Conservation (phyloP, 176 grass and related monocot species). For the Bonia amplexicaulis region DNA sequence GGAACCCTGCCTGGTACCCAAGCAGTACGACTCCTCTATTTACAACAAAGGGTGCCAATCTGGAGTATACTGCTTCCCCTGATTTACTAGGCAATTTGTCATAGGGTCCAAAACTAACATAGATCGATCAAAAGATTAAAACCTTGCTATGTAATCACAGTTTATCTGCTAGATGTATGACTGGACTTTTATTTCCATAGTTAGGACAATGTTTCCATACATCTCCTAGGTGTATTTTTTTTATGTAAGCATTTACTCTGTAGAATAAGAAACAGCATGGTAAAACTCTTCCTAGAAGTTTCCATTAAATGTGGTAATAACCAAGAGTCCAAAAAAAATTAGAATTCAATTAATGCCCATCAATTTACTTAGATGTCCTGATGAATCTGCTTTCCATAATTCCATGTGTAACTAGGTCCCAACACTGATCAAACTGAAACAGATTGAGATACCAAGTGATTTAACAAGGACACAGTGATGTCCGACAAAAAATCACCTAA, state of each 20-base stretch:
- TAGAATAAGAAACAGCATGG: not conserved
- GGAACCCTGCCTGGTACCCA: not conserved
- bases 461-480: not conserved
- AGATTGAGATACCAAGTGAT: slow-evolving; percentile 12
- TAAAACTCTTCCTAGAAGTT: not conserved
- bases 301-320: slow-evolving; percentile 6
- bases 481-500: not conserved
- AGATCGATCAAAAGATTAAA: not conserved
- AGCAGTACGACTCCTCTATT: not conserved
- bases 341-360: not conserved
- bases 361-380: not conserved
- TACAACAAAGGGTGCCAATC: not conserved
- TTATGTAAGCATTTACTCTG: not conserved
- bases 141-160: not conserved
- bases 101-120: slow-evolving; percentile 3
- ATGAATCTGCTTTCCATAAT: not conserved
- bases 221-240: not conserved
- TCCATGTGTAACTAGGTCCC: not conserved
- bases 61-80: not conserved
- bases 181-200: not conserved
- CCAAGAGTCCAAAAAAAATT: not conserved
- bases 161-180: slow-evolving; percentile 10
- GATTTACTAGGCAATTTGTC: not conserved
- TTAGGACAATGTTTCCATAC: no score
- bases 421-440: not conserved